These are phyloP conservation scores for Rhizoctonia solani DNA, from an alignment of 1,284 basidiomycete species.

Conservation along the genomic window DNA sequence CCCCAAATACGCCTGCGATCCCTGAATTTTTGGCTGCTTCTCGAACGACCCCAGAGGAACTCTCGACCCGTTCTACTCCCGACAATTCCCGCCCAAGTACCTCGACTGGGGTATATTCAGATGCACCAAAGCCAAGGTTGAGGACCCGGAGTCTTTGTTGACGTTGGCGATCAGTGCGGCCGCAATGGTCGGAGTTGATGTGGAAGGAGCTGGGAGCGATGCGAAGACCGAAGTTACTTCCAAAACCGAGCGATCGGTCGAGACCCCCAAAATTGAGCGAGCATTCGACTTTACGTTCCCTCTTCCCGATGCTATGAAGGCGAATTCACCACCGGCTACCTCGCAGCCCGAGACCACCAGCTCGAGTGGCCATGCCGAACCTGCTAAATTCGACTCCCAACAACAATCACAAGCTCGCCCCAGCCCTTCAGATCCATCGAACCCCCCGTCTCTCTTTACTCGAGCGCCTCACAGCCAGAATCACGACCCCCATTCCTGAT, in stretches of 20 bases:
- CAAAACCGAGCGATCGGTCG: not conserved
- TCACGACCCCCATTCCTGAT: not conserved
- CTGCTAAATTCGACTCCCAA: no score
- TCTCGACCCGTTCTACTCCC: not conserved
- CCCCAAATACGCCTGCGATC: constrained; percentile 7
- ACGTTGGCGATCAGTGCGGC: not conserved
- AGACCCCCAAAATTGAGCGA: not conserved
- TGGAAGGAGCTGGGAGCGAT: not conserved
- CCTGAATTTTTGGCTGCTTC: constrained; percentile 20
- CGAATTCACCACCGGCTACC: no score
- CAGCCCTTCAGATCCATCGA: no score
- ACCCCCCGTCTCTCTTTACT: constrained; percentile 1
- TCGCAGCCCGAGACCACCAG: no score
- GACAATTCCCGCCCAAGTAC: not conserved
- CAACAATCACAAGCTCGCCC: no score
- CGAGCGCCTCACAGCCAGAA: not conserved
- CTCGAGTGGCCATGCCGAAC: no score
- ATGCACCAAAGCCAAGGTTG: not conserved
- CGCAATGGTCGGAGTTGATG: not conserved
- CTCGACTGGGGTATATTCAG: no score
- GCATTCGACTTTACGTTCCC: not conserved
- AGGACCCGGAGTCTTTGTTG: constrained; percentile 14
- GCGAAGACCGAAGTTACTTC: not conserved
- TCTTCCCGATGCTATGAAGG: not conserved
- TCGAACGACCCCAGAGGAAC: not conserved